A percentile compares a stretch with the other conserved stretches of the same genome.
These are phyloP conservation scores for Geotrichum armillariae DNA, from an alignment of 1,139 yeast genomes.

Conservation along the genomic window DNA sequence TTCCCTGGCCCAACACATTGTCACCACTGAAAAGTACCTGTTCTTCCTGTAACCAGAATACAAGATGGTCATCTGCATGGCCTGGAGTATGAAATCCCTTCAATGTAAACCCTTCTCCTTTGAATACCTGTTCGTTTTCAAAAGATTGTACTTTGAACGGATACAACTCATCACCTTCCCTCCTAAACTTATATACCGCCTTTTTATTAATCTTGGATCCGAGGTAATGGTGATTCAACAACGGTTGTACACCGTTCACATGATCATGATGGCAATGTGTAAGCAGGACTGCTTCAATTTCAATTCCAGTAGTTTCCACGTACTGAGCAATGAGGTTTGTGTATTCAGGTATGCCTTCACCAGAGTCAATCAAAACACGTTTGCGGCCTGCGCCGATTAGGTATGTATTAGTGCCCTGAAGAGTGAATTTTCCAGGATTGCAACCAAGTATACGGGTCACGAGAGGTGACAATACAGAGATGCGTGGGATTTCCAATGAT, in stretches of 20 bases:
- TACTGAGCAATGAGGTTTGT: conserved; percentile 30
- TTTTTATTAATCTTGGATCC: conserved; percentile 9
- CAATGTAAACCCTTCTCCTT: conserved; percentile 37
- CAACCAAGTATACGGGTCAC: conserved; percentile 42
- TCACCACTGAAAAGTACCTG: conserved; percentile 41
- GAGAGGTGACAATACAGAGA: conserved; percentile 39
- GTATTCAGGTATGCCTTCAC: conserved; percentile 40
- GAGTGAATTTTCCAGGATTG: conserved; percentile 42
- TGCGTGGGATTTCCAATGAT: conserved; percentile 26
- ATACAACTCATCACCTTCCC: conserved; percentile 8
- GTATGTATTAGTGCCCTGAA: conserved; percentile 46
- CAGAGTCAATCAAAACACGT: conserved; percentile 42
- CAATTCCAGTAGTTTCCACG: conserved; percentile 30
- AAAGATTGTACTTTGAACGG: conserved; percentile 23
- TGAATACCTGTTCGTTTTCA: conserved; percentile 33
- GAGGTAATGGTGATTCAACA: conserved; percentile 22
- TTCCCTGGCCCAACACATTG: conserved; percentile 43
- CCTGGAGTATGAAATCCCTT: conserved; percentile 41
- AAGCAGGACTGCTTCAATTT: conserved; percentile 35
- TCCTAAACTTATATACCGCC: conserved; percentile 13
- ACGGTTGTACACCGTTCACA: conserved; percentile 35
- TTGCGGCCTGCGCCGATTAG: conserved; percentile 40
- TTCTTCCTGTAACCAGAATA: conserved; percentile 40
- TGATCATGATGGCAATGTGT: conserved; percentile 47
- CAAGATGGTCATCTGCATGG: conserved; percentile 42